These are phyloP conservation scores for Xylaria castorea DNA, from an alignment of 495 filamentous ascomycete species.

Conservation along the genomic window DNA sequence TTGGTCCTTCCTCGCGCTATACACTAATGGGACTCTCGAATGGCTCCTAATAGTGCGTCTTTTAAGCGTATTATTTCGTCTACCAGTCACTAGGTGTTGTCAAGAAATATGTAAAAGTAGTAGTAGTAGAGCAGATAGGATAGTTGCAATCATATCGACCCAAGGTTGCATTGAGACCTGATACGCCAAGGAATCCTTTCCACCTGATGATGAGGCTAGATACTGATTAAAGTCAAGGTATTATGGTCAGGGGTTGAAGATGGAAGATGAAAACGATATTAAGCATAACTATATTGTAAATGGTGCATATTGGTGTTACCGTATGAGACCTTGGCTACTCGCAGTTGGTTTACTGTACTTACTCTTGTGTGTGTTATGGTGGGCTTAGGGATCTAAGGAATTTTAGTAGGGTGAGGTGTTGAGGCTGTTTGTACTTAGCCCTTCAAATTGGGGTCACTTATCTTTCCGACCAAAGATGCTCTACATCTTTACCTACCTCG, in stretches of 20 bases:
- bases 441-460: neutral
- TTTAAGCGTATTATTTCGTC: neutral
- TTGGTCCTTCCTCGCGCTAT: neutral
- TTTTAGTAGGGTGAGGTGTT: neutral
- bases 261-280: neutral
- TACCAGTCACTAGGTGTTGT: no score
- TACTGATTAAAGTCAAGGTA: neutral
- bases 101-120: no score
- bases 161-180: constrained; percentile 20
- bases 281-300: neutral
- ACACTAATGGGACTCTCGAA: neutral
- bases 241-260: neutral
- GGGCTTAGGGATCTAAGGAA: neutral
- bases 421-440: neutral
- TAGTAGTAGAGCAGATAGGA: no score
- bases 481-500: neutral
- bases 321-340: neutral
- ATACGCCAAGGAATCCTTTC: constrained; percentile 27
- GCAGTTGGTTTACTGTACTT: neutral
- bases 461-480: constrained; percentile 7
- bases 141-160: neutral
- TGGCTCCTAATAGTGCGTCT: neutral
- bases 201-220: constrained; percentile 3
- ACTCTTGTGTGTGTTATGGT: no score
- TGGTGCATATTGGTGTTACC: neutral